Base-by-base conservation (phyloP, 352 stramenopile genomes). In the Globisporangium solare region DNA sequence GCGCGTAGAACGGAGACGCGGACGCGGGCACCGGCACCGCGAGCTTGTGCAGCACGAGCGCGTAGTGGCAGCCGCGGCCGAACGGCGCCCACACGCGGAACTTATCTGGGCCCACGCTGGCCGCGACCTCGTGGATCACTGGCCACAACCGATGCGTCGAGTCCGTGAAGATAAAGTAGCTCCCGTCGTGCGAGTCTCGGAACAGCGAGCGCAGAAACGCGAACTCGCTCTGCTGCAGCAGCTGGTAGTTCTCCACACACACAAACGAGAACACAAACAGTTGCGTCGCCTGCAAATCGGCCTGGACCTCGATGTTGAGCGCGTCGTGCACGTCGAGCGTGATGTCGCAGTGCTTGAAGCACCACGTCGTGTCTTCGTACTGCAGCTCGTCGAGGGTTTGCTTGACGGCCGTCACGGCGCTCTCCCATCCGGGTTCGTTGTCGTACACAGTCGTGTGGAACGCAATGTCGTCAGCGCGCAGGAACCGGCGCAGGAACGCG, bases 111-210 rank as follows among this genome's bases (percentile, higher is more conserved):
- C 60, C 47, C 1, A 65, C 63, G 20, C 67, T 42, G 6, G 62
- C 54, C 13, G 74, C 73, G 27, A 88, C 68, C 5, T 73, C 56
- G 47, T 68, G 76, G 47, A 89, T 83, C 32, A 72, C 56, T 11
- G 76, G 76, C 79, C 79, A 89, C 24, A 89, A 61, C 10, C 79
- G 76, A 68, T 89, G 79, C 5, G 79, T 89, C 43, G 76, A 87
- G 59, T 89, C 79, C 13, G 68, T 85, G 55, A 86, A 89, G 45
- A 87, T 62, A 27, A 89, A 86, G 47, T 70, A 67, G 56, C 74
- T 85, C 40, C 64, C 70, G 2, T 62, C 42, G 6, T 31, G 53
- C 20, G 74, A 72, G 17, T 59, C 35, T 1, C 31, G 17, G 17
- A 89, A 86, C 1, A 89, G 64, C 41, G 74, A 79, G 13, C 71